Base-by-base conservation (phyloP, 1,284 basidiomycete species). In the Lentinus polychrous region DNA sequence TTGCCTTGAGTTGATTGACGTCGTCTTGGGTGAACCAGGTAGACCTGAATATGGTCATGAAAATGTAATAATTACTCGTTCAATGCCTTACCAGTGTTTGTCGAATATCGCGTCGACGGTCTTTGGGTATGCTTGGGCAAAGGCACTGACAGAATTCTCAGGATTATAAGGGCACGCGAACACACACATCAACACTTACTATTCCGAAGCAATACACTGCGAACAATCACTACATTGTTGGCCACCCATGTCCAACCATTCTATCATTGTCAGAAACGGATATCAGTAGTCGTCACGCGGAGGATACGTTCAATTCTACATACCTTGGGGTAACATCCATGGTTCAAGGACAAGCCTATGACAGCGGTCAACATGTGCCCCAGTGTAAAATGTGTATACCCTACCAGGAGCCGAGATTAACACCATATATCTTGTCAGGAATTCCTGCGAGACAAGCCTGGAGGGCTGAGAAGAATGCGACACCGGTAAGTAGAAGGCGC, bases 21-120 rank as follows among this genome's bases (percentile, higher is more conserved):
- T 89, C 75, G 2, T 63, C 52, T 52, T 85, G 69, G 10, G 71
- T 84, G 60, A 90, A 87, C 86, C 86, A 90, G 1, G 78, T 78
- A 6, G 71, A 57, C 84, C 79, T 81, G n/a, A 2, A 36, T 10
- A 35, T 42, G 31, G 22, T 41, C 24, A 17, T 42, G 45, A 51
- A 48, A 23, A n/a, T 2, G 37, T 33, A 52, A 27, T 33, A n/a
- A 12, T 7, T 31, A 8, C 10, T 15, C 6, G 22, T 33, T 23
- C 22, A 41, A 40, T 24, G 2, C 60, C 62, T 15, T 56, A 80
- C 83, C 86, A 89, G 55, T 89, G 86, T 34, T 71, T 52, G 15
- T 75, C 68, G 55, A 90, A 86, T 14, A 60, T 75, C 11, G 62
- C 49, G 52, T 89, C 82, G 2, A 78, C 84, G 0, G 72, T 76